A percentile compares a stretch with the other conserved stretches of the same genome.
These are phyloP conservation scores for Globisporangium solare DNA, from an alignment of 352 stramenopile species.

Conservation along the genomic window DNA sequence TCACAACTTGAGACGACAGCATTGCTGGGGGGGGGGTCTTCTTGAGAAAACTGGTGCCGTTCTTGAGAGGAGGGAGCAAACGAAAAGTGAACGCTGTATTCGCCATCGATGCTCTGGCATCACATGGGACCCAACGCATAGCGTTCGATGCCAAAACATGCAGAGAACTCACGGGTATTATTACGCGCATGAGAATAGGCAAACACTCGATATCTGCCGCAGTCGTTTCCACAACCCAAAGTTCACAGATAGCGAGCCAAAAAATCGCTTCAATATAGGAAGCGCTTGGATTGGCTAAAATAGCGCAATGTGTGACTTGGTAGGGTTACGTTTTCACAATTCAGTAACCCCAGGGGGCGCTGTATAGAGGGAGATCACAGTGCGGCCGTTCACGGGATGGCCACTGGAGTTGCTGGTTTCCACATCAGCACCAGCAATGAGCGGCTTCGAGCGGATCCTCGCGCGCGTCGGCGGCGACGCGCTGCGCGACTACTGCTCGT, in stretches of 20 bases:
- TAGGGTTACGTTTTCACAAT: no score
- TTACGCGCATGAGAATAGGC: background rate
- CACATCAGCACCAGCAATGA: slow-evolving; percentile 19
- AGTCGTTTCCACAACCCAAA: no score
- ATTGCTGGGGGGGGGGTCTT: background rate
- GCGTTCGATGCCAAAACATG: background rate
- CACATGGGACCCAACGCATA: no score
- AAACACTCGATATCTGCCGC: background rate
- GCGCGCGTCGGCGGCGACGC: slow-evolving; percentile 61
- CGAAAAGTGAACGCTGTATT: no score
- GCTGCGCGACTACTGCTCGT: slow-evolving; percentile 70
- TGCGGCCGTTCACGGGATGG: background rate
- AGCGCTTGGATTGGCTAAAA: no score
- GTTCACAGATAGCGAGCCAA: background rate
- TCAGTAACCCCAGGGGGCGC: no score
- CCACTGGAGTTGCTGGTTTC: background rate
- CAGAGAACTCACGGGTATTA: background rate
- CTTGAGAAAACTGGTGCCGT: no score
- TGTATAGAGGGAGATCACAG: background rate
- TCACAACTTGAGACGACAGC: no score
- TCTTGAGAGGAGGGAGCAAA: no score
- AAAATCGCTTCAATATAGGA: background rate
- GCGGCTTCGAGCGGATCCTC: slow-evolving; percentile 70
- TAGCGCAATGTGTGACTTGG: no score
- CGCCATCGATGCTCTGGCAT: no score